Conservation (phyloP, 2,329 filamentous ascomycete species). For the Stemphylium vesicarium region DNA sequence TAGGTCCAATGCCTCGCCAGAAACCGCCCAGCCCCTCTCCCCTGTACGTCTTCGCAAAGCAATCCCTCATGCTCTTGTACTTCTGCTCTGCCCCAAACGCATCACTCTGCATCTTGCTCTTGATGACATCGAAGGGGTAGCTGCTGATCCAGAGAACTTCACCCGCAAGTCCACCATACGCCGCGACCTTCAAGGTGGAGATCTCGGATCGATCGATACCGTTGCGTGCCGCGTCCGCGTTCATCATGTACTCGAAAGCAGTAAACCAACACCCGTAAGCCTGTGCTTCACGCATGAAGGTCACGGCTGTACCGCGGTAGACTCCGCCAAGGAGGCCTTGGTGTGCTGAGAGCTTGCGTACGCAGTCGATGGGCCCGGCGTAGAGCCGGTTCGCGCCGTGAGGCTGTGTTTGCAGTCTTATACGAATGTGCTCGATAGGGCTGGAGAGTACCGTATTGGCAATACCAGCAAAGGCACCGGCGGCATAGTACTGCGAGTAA, state of each 20-base stretch:
- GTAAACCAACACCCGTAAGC: constrained; percentile 97
- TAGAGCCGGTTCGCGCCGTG: constrained; percentile 83
- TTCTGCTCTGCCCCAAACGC: constrained; percentile 76
- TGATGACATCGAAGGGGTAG: constrained; percentile 96
- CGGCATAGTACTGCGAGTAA: constrained; percentile 86
- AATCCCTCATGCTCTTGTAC: constrained; percentile 85
- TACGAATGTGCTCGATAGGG: constrained; percentile 96
- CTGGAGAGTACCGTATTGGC: constrained; percentile 87
- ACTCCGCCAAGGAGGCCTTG: constrained; percentile 75
- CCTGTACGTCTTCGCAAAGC: constrained; percentile 81
- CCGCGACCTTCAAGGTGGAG: constrained; percentile 81
- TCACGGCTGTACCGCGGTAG: constrained; percentile 88
- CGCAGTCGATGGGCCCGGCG: constrained; percentile 84
- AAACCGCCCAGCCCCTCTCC: constrained; percentile 82
- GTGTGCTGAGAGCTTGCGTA: constrained; percentile 76
- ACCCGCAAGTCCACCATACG: constrained; percentile 91
- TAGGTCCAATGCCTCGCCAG: constrained; percentile 93
- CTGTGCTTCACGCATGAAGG: constrained; percentile 84
- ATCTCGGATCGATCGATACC: constrained; percentile 76
- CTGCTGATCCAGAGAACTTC: constrained; percentile 92
- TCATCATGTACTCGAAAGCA: constrained; percentile 96
- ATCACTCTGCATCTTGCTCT: constrained; percentile 99
- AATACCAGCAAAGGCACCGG: constrained; percentile 90
- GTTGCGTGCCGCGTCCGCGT: constrained; percentile 81
- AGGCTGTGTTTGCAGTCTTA: constrained; percentile 93